phyloP scores from a whole-genome alignment of 2,329 filamentous ascomycete species.

The Colletotrichum liaoningense region DNA sequence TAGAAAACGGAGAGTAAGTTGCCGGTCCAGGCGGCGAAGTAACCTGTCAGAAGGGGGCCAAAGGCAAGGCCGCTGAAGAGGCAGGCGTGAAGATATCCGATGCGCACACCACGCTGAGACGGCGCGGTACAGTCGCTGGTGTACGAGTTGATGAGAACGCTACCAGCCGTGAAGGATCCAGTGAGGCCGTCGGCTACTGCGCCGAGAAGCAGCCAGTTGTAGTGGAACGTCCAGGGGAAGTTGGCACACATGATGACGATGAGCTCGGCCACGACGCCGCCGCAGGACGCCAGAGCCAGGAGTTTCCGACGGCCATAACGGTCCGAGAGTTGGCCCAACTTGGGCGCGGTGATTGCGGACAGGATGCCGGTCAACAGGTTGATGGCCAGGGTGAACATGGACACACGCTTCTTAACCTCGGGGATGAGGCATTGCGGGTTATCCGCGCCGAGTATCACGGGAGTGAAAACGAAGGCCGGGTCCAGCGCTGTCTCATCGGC shows the following conservation, averaged over 20 bases:
- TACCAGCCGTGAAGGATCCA: conserved; percentile 89
- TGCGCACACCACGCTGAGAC: conserved; percentile 81
- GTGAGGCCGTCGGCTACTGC: conserved; percentile 83
- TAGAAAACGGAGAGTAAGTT: conserved; percentile 88
- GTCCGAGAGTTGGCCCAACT: conserved; percentile 87
- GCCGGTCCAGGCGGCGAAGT: conserved; percentile 81
- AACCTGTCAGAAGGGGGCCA: conserved; percentile 84
- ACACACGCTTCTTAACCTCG: conserved; percentile 80
- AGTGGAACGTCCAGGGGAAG: conserved; percentile 77
- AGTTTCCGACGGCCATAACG: conserved; percentile 83
- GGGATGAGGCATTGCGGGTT: conserved; percentile 85
- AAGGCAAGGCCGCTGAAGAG: conserved; percentile 90
- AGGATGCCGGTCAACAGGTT: conserved; percentile 81
- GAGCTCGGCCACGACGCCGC: conserved; percentile 79
- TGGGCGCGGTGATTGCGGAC: conserved; percentile 84
- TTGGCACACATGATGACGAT: conserved; percentile 83
- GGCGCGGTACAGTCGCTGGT: conserved; percentile 89
- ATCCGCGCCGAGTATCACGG: conserved; percentile 74
- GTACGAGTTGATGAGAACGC: conserved; percentile 84
- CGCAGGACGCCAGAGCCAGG: conserved; percentile 78
- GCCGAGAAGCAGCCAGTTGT: conserved; percentile 83
- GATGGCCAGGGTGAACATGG: conserved; percentile 82
- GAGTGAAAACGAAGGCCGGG: conserved; percentile 69
- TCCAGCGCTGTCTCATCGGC: conserved; percentile 71
- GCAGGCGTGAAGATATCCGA: conserved; percentile 91